Percentiles rank a stretch among this genome's conserved stretches.
Evolutionary conservation across 441 rosid species (phyloP).

Genomic region (Capsella rubella): DNA sequence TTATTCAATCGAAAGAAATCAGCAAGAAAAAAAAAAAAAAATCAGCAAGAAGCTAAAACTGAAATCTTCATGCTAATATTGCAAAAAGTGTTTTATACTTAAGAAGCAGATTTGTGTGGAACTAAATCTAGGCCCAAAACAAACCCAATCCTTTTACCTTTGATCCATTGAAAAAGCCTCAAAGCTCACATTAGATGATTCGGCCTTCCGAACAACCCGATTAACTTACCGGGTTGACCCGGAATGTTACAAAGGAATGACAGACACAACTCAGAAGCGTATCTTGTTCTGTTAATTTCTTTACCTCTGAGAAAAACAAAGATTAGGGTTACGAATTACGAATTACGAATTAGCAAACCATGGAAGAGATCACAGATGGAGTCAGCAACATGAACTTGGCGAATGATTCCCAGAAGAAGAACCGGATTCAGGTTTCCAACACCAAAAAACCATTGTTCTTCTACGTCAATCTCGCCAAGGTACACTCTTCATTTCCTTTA

Average conservation of each 20-base stretch:
- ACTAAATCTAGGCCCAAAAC: neutral
- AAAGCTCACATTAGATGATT: neutral
- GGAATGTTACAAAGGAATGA: constrained; percentile 15
- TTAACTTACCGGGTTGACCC: constrained; percentile 28
- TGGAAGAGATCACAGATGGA: constrained; percentile 84
- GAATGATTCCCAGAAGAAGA: constrained; percentile 62
- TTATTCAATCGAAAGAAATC: too few species aligned
- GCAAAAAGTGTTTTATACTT: neutral
- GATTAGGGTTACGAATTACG: constrained; percentile 44
- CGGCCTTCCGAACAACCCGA: constrained; percentile 1
- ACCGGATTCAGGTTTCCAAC: constrained; percentile 91
- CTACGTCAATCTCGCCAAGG: constrained; percentile 97
- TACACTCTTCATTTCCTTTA: constrained; percentile 12
- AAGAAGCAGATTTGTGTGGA: neutral
- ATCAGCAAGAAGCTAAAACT: too few species aligned
- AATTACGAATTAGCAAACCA: constrained; percentile 34
- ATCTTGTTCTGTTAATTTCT: constrained; percentile 6
- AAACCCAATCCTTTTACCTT: neutral
- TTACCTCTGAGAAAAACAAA: neutral
- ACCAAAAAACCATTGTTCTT: constrained; percentile 91
- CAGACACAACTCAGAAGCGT: constrained; percentile 1
- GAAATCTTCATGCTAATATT: neutral
- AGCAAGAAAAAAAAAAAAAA: too few species aligned
- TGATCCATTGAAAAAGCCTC: neutral
- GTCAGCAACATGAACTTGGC: constrained; percentile 62